Conservation (phyloP, 768 basidiomycete genomes). For the Naematelia encephala region DNA sequence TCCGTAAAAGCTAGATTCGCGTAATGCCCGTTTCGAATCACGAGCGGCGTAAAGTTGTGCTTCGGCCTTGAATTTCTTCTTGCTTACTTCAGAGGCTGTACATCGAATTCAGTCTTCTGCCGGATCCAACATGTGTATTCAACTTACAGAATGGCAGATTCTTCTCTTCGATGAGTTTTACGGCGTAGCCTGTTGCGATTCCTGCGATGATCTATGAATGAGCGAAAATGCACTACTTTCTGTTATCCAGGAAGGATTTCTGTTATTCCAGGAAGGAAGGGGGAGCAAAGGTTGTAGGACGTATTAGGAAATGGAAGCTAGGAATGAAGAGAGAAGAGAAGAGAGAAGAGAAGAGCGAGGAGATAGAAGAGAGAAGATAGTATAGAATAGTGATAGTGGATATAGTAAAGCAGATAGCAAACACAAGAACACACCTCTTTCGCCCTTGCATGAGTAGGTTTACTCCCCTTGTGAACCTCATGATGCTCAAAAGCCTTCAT, state of each 20-base stretch:
- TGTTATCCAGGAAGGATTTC: background rate
- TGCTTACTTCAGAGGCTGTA: constrained; percentile 12
- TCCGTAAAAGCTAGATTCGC: constrained; percentile 36
- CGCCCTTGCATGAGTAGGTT: constrained; percentile 22
- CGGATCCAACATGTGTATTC: background rate
- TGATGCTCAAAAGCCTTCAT: constrained; percentile 33
- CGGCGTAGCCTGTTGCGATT: constrained; percentile 29
- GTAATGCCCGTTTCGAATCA: constrained; percentile 37
- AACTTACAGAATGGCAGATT: constrained; percentile 40
- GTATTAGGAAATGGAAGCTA: background rate
- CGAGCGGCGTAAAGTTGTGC: constrained; percentile 26
- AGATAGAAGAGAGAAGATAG: background rate
- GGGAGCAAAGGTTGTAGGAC: background rate
- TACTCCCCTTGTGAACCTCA: constrained; percentile 23
- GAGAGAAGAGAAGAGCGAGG: background rate
- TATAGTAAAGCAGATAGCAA: background rate
- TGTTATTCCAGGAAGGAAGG: background rate
- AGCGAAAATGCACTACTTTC: background rate
- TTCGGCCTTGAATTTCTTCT: constrained; percentile 29
- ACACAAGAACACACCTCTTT: constrained; percentile 21
- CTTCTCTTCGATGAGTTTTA: constrained; percentile 40
- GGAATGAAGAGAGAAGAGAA: background rate
- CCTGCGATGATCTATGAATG: constrained; percentile 25
- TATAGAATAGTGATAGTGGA: background rate
- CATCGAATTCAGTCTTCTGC: background rate